Evolutionary conservation across 805 yeast genomes (phyloP), one percentile per base, ranked within the genome.

Genomic region (Sugiyamaella qingdaonensis): DNA sequence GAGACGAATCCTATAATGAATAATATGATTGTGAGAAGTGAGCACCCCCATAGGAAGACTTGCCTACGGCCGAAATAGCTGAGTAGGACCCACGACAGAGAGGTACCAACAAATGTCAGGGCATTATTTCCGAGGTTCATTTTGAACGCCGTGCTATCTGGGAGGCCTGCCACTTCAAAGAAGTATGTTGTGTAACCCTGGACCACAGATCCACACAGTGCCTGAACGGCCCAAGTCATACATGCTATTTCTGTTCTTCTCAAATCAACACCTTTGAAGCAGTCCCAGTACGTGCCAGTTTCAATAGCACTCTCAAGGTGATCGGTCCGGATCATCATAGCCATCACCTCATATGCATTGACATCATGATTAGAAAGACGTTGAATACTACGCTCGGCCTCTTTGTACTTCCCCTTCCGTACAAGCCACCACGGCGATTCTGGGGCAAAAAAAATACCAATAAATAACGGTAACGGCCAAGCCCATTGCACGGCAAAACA

Each of bases 401-500:
- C 75, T 0, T 66, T 68, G 24, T 61, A 43, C 48, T 65, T 65
- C 1, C 73, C 75, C 56, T 72, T 69, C 51, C 74, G 72, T 3
- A 76, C 74, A 41, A 78, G 65, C 80, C 81, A 80, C 76, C 79
- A 76, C 29, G 85, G 85, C 7, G 82, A 77, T 51, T 80, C 84
- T 8, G 68, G 68, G 10, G 85, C 85, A 37, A 81, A 76, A 32
- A 21, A 39, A 2, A 55, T 52, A 2, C 16, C 52, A 2, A 77
- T 62, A 27, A 73, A 58, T 16, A 81, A 61, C 31, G 81, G 81
- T 11, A 73, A 61, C 4, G 82, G 79, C 82, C 82, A 81, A 2
- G 72, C 65, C 85, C 85, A 81, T 65, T 81, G 85, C 10, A 80
- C 54, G 2, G 80, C 84, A 61, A 77, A 79, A 10, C 85, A 84